Conservation (phyloP, 345 rosid species). For the Aquilaria yunnanensis region DNA sequence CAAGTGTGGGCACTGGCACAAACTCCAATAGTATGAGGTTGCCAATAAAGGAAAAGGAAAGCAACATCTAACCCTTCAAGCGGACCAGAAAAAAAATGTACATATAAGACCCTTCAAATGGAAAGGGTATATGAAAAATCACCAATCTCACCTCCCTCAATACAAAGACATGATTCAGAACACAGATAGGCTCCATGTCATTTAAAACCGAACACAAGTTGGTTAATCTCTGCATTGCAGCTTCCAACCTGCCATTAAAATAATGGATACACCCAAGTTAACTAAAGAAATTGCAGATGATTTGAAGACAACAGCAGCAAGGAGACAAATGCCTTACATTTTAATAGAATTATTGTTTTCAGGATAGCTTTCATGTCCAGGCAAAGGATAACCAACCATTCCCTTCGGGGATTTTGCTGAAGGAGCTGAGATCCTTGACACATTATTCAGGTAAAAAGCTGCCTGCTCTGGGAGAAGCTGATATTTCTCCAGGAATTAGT, state of each 20-base stretch:
- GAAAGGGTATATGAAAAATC: slow-evolving; percentile 1
- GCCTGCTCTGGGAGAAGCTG: slow-evolving; percentile 99
- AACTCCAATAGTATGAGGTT: too few relatives aligned
- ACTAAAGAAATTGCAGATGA: slow-evolving; percentile 3
- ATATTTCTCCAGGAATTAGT: slow-evolving; percentile 28
- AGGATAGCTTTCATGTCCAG: slow-evolving; percentile 97
- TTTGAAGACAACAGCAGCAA: slow-evolving; percentile 6
- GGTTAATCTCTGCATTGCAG: slow-evolving; percentile 99
- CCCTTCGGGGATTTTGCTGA: slow-evolving; percentile 79
- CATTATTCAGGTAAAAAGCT: slow-evolving; percentile 75
- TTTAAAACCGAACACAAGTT: slow-evolving; percentile 88
- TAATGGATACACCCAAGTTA: slow-evolving; percentile 14
- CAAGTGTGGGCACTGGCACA: too few relatives aligned
- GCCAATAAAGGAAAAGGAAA: neutral
- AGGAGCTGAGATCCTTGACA: slow-evolving; percentile 56
- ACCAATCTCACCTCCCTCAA: slow-evolving; percentile 75
- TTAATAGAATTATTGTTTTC: slow-evolving; percentile 85
- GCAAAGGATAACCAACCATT: slow-evolving; percentile 60
- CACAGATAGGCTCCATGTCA: slow-evolving; percentile 99
- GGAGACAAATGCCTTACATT: slow-evolving; percentile 46
- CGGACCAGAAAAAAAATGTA: neutral
- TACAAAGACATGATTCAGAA: slow-evolving; percentile 93
- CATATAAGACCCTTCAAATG: neutral
- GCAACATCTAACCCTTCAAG: neutral
- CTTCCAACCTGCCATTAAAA: slow-evolving; percentile 82